Conservation (phyloP, 1,139 yeast genomes). For the Nakaseomyces bracarensis region DNA sequence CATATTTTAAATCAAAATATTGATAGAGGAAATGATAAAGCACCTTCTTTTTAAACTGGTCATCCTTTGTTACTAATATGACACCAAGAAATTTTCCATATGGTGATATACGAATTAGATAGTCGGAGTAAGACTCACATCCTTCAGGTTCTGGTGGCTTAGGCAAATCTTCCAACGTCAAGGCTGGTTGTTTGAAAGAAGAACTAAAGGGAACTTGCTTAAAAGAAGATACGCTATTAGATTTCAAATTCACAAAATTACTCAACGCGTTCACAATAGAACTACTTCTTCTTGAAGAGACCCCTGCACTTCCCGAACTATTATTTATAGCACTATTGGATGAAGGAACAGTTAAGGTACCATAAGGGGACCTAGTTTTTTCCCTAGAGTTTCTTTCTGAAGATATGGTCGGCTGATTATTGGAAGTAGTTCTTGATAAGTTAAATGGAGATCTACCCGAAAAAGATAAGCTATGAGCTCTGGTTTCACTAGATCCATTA, state of each 20-base stretch:
- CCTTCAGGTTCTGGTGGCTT: slow-evolving; percentile 31
- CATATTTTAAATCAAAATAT: slow-evolving; percentile 40
- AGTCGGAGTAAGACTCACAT: slow-evolving; percentile 34
- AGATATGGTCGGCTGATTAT: not conserved
- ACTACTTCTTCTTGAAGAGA: slow-evolving; percentile 28
- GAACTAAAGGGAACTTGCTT: slow-evolving; percentile 10
- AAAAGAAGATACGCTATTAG: slow-evolving; percentile 21
- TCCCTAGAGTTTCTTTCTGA: slow-evolving; percentile 5
- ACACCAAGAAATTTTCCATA: slow-evolving; percentile 36
- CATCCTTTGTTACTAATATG: slow-evolving; percentile 34
- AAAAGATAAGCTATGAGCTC: slow-evolving; percentile 3
- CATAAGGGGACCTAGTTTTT: slow-evolving; percentile 6
- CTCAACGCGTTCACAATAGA: slow-evolving; percentile 34
- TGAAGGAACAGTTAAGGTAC: slow-evolving; percentile 5
- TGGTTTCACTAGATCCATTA: not conserved
- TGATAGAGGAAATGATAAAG: slow-evolving; percentile 35
- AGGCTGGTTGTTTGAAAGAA: slow-evolving; percentile 6
- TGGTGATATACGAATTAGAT: slow-evolving; percentile 32
- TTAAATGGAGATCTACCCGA: slow-evolving; percentile 1
- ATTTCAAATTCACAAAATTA: slow-evolving; percentile 31
- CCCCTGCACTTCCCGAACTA: slow-evolving; percentile 17
- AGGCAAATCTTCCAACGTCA: slow-evolving; percentile 19
- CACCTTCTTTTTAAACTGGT: slow-evolving; percentile 34
- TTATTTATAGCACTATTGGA: slow-evolving; percentile 8
- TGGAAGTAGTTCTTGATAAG: not conserved